Evolutionary conservation across 2,329 filamentous ascomycete genomes (phyloP).

Genomic region (Fusarium decemcellulare): DNA sequence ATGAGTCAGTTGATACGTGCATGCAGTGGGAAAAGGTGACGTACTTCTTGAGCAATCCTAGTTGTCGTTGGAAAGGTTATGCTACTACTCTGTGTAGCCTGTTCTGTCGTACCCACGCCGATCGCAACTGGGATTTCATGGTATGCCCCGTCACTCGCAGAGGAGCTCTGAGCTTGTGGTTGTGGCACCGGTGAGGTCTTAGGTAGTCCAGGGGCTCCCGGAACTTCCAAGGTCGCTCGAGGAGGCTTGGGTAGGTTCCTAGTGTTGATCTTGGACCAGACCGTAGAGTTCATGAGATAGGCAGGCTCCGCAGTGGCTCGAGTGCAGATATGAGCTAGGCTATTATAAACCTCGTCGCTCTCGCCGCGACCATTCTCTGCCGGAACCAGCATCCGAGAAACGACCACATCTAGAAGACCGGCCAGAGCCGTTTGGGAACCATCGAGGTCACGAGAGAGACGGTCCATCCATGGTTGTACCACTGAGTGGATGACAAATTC

Average conservation of each 20-base stretch:
- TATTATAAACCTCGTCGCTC: not conserved
- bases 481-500: fast-evolving
- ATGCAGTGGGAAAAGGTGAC: not conserved
- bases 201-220: not conserved
- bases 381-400: not conserved
- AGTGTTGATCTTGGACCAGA: not conserved
- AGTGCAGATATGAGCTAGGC: not conserved
- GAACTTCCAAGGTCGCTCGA: not conserved
- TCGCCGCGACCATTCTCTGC: not conserved
- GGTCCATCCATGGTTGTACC: not conserved
- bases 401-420: not conserved
- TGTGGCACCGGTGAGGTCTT: not conserved
- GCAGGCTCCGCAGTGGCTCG: not conserved
- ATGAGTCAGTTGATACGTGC: not conserved
- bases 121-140: not conserved
- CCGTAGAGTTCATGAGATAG: not conserved
- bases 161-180: not conserved
- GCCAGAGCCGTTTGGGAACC: not conserved
- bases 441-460: not conserved
- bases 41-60: not conserved
- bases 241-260: not conserved
- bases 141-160: no score
- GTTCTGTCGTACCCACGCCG: not conserved
- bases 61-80: not conserved
- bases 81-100: not conserved